phyloP scores from a whole-genome alignment of 306 rosid species.

The Luffa acutangula region DNA sequence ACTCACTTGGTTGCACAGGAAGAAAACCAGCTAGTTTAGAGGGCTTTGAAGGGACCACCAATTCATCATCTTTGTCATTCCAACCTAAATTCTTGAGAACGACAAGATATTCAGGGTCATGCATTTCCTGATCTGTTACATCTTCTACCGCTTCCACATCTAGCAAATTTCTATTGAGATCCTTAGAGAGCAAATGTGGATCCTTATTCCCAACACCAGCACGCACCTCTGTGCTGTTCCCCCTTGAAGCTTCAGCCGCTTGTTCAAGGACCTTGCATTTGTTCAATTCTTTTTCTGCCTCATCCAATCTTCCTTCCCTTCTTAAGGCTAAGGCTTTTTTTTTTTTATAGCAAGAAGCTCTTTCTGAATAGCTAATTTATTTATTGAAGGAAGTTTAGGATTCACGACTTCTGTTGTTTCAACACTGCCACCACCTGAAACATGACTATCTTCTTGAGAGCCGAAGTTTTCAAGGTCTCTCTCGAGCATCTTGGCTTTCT shows the following conservation, averaged over 20 bases:
- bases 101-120: slow-evolving; percentile 80
- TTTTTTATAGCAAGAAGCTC: slow-evolving; percentile 78
- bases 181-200: slow-evolving; percentile 16
- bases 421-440: slow-evolving; percentile 19
- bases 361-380: slow-evolving; percentile 59
- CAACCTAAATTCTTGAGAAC: slow-evolving; percentile 78
- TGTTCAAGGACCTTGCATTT: slow-evolving; percentile 70
- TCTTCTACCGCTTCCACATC: slow-evolving; percentile 44
- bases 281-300: slow-evolving; percentile 76
- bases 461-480: slow-evolving; percentile 34
- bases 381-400: slow-evolving; percentile 37
- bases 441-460: slow-evolving; percentile 24
- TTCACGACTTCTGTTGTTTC: slow-evolving; percentile 18
- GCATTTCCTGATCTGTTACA: slow-evolving; percentile 79
- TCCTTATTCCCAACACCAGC: slow-evolving; percentile 17
- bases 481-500: slow-evolving; percentile 76
- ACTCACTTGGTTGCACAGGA: slow-evolving; percentile 21
- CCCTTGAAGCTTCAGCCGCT: slow-evolving; percentile 36
- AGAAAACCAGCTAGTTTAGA: slow-evolving; percentile 23
- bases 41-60: slow-evolving; percentile 20
- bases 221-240: slow-evolving; percentile 12
- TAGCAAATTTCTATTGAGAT: slow-evolving; percentile 25
- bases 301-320: slow-evolving; percentile 79
- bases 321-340: slow-evolving; percentile 74
- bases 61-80: slow-evolving; percentile 54